Evolutionary conservation across 805 yeast genomes (phyloP), one percentile per base, ranked within the genome.

Genomic region (Lipomyces mesembrius): DNA sequence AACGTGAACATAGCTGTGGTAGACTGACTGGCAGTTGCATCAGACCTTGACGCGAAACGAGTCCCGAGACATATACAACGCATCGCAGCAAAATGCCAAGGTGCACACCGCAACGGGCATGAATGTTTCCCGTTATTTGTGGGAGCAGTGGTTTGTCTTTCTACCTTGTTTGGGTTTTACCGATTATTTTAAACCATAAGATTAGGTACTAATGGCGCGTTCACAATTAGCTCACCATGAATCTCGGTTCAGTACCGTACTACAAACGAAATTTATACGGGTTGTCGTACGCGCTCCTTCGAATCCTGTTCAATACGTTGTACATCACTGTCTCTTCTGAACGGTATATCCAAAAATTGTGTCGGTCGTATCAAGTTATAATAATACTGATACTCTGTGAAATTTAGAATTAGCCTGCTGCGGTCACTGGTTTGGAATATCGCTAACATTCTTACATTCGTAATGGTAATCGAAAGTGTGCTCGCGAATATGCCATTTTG

Each of bases 381-480:
- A n/a, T 57, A 20, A 29, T 25, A 17, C n/a, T n/a, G 25, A 43
- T 43, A 9, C 32, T 52, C 14, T 11, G 7, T 29, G 17, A 12
- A 25, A 12, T 11, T 22, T 46, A 64, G 67, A 20, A 7, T 62
- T 37, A 66, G 69, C 32, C 32, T 66, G 29, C 20, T 63, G 11
- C 49, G 70, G 3, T 66, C 70, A 20, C 32, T 66, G 17, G 67
- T 63, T 5, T 66, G 70, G 67, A 66, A 63, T 57, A 63, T 64
- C 12, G 56, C 65, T 5, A 66, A 66, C 35, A 57, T 66, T 22
- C 20, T 66, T 12, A 46, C 66, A 9, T 63, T 66, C 54, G 37
- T 62, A n/a, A 66, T 66, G 70, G 52, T 63, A 17, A 57, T 66
- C 22, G 70, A 66, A 32, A 52, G 62, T 9, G 67, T 63, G 20